A percentile compares a stretch with the other conserved stretches of the same genome.
These are phyloP conservation scores for Scopulariopsis brevicaulis DNA, from an alignment of 2,329 filamentous ascomycete genomes.

Conservation along the genomic window DNA sequence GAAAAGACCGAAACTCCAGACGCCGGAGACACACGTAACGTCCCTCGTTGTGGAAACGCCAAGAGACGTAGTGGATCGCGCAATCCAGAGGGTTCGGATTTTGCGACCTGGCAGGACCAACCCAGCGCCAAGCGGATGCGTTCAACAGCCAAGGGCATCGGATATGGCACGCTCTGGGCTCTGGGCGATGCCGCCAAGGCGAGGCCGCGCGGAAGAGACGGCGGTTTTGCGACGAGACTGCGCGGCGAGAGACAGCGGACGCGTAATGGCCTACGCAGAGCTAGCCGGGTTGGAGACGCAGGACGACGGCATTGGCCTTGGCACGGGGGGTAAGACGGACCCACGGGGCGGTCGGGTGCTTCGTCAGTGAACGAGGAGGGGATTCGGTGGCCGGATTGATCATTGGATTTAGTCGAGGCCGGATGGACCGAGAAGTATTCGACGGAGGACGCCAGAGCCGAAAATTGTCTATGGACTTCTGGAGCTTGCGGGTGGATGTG, in stretches of 20 bases:
- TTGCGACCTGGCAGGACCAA: neutral
- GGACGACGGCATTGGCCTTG: neutral
- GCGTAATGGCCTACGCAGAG: neutral
- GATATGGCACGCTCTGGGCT: neutral
- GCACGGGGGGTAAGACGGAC: neutral
- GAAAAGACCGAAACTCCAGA: neutral
- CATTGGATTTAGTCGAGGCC: neutral
- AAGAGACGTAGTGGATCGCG: neutral
- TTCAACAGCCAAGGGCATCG: neutral
- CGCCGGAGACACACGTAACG: neutral
- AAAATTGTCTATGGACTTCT: neutral
- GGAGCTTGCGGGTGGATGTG: neutral
- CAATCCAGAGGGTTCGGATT: neutral
- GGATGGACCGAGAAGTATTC: neutral
- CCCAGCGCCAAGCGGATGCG: neutral
- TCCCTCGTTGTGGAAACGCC: neutral
- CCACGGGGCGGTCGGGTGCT: neutral
- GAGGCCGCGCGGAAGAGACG: neutral
- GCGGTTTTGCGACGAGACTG: neutral
- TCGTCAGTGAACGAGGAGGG: neutral
- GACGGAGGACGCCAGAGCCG: neutral
- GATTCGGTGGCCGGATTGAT: neutral
- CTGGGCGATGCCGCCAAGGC: neutral
- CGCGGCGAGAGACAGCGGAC: no score
- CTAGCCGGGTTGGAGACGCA: neutral